Percentiles rank a stretch among this genome's conserved stretches.
Evolutionary conservation across 257 asterid species (phyloP).

Genomic region (Fraxinus excelsior): DNA sequence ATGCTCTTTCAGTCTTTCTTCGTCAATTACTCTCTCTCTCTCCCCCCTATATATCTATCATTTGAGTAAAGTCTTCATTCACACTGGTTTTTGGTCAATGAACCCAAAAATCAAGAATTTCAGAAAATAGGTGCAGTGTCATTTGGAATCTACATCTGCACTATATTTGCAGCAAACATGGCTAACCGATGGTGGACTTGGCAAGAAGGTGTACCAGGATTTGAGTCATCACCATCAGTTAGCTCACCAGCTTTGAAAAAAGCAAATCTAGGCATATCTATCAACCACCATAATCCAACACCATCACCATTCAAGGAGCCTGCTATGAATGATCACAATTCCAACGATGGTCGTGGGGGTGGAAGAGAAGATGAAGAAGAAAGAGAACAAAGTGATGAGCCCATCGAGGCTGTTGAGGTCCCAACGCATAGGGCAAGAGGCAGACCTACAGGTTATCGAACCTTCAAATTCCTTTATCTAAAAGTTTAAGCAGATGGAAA

Average conservation of each 20-base stretch:
- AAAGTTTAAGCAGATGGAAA: background rate
- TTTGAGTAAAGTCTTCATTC: background rate
- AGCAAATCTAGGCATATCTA: slow-evolving; percentile 16
- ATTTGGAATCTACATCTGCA: background rate
- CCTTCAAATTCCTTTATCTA: background rate
- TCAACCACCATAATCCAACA: background rate
- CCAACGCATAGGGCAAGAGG: slow-evolving; percentile 11
- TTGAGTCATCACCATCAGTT: slow-evolving; percentile 7
- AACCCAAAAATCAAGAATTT: background rate
- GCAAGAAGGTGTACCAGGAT: background rate
- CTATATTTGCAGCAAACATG: background rate
- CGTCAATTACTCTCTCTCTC: background rate
- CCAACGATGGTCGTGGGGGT: background rate
- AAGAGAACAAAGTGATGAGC: slow-evolving; percentile 15
- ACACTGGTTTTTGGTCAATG: background rate
- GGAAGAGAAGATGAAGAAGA: slow-evolving; percentile 21
- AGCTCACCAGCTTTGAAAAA: slow-evolving; percentile 13
- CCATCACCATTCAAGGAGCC: background rate
- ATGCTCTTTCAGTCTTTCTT: too few relatives aligned
- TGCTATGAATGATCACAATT: background rate
- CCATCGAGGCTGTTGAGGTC: slow-evolving; percentile 14
- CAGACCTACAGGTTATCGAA: background rate
- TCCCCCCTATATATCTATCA: background rate
- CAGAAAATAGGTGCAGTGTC: background rate
- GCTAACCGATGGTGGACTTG: slow-evolving; percentile 21